Evolutionary conservation across 23 red algal species (phyloP).

Genomic region (Gracilariopsis chorda): DNA sequence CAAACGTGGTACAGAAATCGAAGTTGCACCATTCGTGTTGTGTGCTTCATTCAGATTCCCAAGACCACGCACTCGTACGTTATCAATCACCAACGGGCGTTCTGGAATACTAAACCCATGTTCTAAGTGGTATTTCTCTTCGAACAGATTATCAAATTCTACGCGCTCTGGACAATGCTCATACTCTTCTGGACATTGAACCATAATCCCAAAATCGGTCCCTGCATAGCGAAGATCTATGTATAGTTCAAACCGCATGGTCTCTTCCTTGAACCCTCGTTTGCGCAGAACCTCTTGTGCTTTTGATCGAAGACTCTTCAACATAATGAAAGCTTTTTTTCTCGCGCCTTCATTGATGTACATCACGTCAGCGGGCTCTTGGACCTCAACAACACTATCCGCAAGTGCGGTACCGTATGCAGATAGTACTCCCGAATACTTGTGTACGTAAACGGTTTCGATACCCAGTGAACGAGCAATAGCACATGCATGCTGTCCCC

Average conservation of each 20-base stretch:
- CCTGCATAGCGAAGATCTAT: constrained; percentile 94
- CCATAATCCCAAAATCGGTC: constrained; percentile 94
- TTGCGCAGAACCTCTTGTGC: background rate
- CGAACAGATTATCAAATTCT: constrained; percentile 63
- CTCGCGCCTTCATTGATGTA: constrained; percentile 20
- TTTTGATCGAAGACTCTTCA: constrained; percentile 11
- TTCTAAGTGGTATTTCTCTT: constrained; percentile 65
- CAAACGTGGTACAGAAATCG: background rate
- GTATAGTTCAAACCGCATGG: constrained; percentile 65
- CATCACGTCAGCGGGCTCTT: constrained; percentile 52
- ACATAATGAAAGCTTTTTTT: constrained; percentile 18
- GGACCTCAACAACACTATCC: constrained; percentile 91
- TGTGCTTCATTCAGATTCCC: background rate
- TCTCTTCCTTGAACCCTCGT: background rate
- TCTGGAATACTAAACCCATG: constrained; percentile 86
- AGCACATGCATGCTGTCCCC: constrained; percentile 97
- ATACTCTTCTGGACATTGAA: constrained; percentile 45
- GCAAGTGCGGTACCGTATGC: constrained; percentile 96
- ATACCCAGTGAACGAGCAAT: constrained; percentile 84
- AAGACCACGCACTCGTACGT: constrained; percentile 76
- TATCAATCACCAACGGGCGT: constrained; percentile 75
- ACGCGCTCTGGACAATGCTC: background rate
- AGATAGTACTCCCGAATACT: constrained; percentile 92
- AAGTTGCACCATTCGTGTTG: background rate
- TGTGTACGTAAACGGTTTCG: constrained; percentile 84